Evolutionary conservation across 2,329 filamentous ascomycete genomes (phyloP).

Genomic region (Colletotrichum navitas): DNA sequence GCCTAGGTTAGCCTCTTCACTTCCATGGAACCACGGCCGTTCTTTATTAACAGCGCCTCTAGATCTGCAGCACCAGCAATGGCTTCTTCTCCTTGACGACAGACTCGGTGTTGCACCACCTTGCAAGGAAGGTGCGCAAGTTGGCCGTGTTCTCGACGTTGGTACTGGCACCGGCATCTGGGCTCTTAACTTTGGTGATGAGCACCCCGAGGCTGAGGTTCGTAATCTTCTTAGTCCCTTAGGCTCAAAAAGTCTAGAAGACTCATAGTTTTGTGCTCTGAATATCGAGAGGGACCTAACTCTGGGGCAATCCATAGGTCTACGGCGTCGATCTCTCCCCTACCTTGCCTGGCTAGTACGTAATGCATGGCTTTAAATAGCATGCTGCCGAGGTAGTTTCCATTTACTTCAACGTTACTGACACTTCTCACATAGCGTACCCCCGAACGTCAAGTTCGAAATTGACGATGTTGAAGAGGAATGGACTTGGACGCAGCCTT

Average conservation of each 20-base stretch:
- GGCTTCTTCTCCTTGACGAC: constrained; percentile 48
- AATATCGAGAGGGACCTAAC: not conserved
- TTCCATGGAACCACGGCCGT: not conserved
- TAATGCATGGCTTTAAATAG: not conserved
- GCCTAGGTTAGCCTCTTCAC: constrained; percentile 8
- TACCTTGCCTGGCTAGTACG: not conserved
- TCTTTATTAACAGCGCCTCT: not conserved
- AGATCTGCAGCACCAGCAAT: constrained; percentile 54
- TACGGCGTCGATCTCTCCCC: constrained; percentile 46
- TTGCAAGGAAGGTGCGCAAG: constrained; percentile 30
- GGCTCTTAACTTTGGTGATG: constrained; percentile 47
- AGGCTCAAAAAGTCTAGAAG: not conserved
- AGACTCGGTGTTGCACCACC: constrained; percentile 48
- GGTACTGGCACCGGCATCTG: constrained; percentile 47
- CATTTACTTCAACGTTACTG: not conserved
- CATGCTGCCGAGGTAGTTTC: not conserved
- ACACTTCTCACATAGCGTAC: constrained; percentile 48
- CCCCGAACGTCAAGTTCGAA: constrained; percentile 59
- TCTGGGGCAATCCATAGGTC: constrained; percentile 19
- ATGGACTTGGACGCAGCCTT: constrained; percentile 53
- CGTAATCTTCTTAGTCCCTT: not conserved
- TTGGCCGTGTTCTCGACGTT: constrained; percentile 43
- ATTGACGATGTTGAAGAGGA: constrained; percentile 57
- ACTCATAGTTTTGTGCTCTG: not conserved
- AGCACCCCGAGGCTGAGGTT: constrained; percentile 49